These are phyloP conservation scores for Lachnellula hyalina DNA, from an alignment of 2,329 filamentous ascomycete species.

Conservation along the genomic window DNA sequence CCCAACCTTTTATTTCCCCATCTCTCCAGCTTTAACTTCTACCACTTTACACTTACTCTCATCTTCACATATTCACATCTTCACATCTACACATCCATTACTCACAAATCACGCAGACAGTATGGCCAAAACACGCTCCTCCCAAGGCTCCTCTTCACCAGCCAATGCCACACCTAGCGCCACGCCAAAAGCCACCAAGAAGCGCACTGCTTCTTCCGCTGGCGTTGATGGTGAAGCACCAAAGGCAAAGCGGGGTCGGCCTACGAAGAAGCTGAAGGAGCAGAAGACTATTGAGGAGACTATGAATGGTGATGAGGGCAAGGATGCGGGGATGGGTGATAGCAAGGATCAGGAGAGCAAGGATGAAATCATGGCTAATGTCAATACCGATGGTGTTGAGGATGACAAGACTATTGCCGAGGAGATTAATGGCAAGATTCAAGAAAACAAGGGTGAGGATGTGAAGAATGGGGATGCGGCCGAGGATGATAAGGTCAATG, in stretches of 20 bases:
- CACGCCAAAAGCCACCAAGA: background rate
- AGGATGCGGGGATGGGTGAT: background rate
- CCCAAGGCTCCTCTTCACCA: slow-evolving; percentile 6
- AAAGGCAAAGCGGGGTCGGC: slow-evolving; percentile 34
- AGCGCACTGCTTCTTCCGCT: background rate
- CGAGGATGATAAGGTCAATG: background rate
- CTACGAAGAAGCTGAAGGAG: slow-evolving; percentile 13
- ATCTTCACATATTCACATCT: background rate
- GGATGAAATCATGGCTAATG: background rate
- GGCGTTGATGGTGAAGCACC: slow-evolving; percentile 6
- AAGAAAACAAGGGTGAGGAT: slow-evolving; percentile 8
- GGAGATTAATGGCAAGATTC: slow-evolving; percentile 3
- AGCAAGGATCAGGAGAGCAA: background rate
- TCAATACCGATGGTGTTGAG: background rate
- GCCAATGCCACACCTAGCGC: background rate
- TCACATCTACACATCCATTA: background rate
- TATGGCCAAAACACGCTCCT: background rate
- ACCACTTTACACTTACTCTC: background rate
- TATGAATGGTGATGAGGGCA: slow-evolving; percentile 1
- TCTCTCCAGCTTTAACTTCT: background rate
- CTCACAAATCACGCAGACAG: background rate
- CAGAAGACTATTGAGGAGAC: slow-evolving; percentile 29
- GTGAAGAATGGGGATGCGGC: background rate
- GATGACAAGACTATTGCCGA: background rate
- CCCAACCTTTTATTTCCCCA: background rate